Evolutionary conservation across 805 yeast species (phyloP), one percentile per base, ranked within the genome.

Genomic region (Danielia reshetovae): DNA sequence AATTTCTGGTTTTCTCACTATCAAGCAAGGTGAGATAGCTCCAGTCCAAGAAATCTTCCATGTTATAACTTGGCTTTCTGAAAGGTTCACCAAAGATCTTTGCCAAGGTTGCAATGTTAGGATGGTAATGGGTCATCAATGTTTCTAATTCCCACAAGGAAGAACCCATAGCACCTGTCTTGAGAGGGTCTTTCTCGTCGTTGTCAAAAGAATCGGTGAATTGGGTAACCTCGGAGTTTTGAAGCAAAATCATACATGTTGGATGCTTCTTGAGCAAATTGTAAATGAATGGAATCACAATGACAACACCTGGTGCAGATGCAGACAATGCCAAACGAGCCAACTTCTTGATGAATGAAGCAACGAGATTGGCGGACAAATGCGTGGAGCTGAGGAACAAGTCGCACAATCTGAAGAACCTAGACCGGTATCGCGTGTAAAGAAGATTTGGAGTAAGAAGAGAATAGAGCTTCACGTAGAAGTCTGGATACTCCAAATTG

Each of bases 1-100:
- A 68, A 44, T 56, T 76, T 62, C 86, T 79, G 18, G 68, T 68
- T 30, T 68, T 59, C 55, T 85, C 94, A 51, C 79, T 75, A 18
- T 74, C 79, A 39, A 82, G 48, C 35, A 85, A 57, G 48, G 83
- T 65, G 23, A 72, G 67, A 55, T 89, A 93, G 38, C 81, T 79
- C 86, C 96, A 90, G 58, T 89, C 96, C 50, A 93, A 62, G 66
- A 93, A 93, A 55, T 93, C 97, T 56, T 93, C 98, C 70, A 93
- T 69, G 56, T 85, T 85, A 57, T 93, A 93, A 48, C 76, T 75
- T 37, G 83, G 79, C 57, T 93, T 93, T 53, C 81, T 76, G 65
- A 88, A 90, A 3, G 96, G 96, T 60, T 93, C 96, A 13, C 79
- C 72, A 54, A 85, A 84, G 19, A 93, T 85, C 54, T 79, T 81